Conservation (phyloP, 1,284 basidiomycete species). For the Trametes polyzona region DNA sequence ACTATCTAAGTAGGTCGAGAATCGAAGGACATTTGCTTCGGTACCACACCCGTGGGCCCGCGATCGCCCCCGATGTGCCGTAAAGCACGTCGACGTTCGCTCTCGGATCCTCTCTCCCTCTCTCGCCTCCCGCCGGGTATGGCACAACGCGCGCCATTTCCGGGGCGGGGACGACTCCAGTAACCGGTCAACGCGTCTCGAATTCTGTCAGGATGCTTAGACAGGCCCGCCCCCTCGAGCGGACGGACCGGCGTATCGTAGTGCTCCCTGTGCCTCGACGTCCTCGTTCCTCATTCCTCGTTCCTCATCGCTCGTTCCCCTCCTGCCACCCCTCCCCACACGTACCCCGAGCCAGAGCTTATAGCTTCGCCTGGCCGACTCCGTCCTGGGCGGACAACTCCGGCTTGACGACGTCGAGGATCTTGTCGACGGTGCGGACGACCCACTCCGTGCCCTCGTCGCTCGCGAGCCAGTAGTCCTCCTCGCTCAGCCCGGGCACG, state of each 20-base stretch:
- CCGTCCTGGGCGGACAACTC: constrained; percentile 35
- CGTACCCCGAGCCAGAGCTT: constrained; percentile 30
- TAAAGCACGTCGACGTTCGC: constrained; percentile 15
- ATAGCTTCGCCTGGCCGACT: constrained; percentile 62
- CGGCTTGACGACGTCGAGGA: constrained; percentile 71
- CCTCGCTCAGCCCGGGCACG: constrained; percentile 61
- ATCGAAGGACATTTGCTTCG: constrained; percentile 23
- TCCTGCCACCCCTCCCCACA: not conserved
- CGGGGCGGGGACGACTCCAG: constrained; percentile 1
- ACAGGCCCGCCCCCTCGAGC: not conserved
- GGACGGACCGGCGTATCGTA: not conserved
- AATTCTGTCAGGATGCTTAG: constrained; percentile 2
- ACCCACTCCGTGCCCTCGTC: constrained; percentile 96
- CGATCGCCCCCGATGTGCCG: constrained; percentile 25
- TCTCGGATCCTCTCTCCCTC: constrained; percentile 9
- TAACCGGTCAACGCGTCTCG: constrained; percentile 2
- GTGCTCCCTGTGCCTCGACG: too few species aligned
- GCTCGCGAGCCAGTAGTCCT: constrained; percentile 85
- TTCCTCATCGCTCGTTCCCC: not conserved
- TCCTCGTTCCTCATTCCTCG: too few species aligned
- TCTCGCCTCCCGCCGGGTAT: constrained; percentile 8
- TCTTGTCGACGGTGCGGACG: constrained; percentile 82
- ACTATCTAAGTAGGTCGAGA: constrained; percentile 18
- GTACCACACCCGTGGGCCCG: constrained; percentile 20
- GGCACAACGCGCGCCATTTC: constrained; percentile 15